Evolutionary conservation across 2,329 filamentous ascomycete species (phyloP).

Genomic region (Claviceps citrina): DNA sequence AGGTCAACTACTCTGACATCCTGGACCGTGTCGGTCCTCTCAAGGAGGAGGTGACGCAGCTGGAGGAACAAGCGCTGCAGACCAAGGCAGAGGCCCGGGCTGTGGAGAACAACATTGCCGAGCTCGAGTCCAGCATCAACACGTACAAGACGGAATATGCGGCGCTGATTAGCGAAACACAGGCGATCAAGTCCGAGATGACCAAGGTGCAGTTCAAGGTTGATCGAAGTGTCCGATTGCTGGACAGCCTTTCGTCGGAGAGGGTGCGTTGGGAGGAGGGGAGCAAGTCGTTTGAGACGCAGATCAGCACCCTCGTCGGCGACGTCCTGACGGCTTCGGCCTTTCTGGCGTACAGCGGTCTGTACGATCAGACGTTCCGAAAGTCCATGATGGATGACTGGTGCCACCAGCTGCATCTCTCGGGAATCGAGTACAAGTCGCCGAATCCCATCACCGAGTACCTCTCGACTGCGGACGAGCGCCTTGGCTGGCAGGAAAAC

Average conservation of each 20-base stretch:
- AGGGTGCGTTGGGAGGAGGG: slow-evolving; percentile 88
- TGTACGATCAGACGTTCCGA: slow-evolving; percentile 96
- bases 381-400: slow-evolving; percentile 97
- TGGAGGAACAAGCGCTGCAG: slow-evolving; percentile 77
- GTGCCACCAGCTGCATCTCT: slow-evolving; percentile 81
- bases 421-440: slow-evolving; percentile 84
- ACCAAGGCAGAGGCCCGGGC: slow-evolving; percentile 89
- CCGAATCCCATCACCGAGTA: slow-evolving; percentile 94
- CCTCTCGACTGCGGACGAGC: slow-evolving; percentile 87
- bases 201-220: slow-evolving; percentile 93
- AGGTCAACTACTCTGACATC: slow-evolving; percentile 97
- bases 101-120: slow-evolving; percentile 72
- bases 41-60: slow-evolving; percentile 70
- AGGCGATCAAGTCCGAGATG: slow-evolving; percentile 97
- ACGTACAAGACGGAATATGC: slow-evolving; percentile 96
- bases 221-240: slow-evolving; percentile 80
- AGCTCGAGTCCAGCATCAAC: slow-evolving; percentile 77
- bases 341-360: slow-evolving; percentile 89
- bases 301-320: slow-evolving; percentile 90
- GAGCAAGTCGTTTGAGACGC: slow-evolving; percentile 94
- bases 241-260: slow-evolving; percentile 91
- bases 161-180: slow-evolving; percentile 86
- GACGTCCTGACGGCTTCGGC: slow-evolving; percentile 93
- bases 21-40: slow-evolving; percentile 85
- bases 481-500: slow-evolving; percentile 88